phyloP scores from a whole-genome alignment of 805 yeast genomes.

The Grigorovia jiainica region DNA sequence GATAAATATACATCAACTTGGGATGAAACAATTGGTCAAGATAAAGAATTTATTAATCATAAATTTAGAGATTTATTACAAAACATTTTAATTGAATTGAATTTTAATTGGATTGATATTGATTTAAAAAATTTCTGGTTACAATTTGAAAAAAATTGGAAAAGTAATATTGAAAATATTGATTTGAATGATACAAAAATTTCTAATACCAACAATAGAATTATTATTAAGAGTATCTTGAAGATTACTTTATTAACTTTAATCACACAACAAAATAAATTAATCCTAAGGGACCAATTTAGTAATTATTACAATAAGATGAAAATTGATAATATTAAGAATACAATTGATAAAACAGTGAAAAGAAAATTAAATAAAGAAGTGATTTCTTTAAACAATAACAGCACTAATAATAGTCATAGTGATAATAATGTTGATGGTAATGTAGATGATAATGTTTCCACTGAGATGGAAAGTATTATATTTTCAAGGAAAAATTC shows the following conservation, averaged over 20 bases:
- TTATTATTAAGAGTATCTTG: conserved; percentile 18
- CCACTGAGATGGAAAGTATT: conserved; percentile 2
- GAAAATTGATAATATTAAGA: not conserved
- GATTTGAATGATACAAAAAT: not conserved
- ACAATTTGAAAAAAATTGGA: conserved; percentile 7
- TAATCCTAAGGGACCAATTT: conserved; percentile 7
- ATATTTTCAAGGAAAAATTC: not conserved
- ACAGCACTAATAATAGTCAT: too few relatives aligned
- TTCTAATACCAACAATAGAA: conserved; percentile 12
- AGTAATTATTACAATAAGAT: conserved; percentile 9
- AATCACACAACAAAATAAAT: not conserved
- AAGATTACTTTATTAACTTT: conserved; percentile 7
- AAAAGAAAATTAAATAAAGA: not conserved
- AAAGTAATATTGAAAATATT: too few relatives aligned
- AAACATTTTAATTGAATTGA: conserved; percentile 10
- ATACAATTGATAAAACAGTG: not conserved
- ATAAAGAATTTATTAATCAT: conserved; percentile 7
- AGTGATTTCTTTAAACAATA: too few relatives aligned
- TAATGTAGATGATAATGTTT: conserved; percentile 1
- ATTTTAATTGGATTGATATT: conserved; percentile 15
- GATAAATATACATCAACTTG: not conserved
- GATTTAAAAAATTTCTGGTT: conserved; percentile 15
- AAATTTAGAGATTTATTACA: conserved; percentile 6
- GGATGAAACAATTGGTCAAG: conserved; percentile 5
- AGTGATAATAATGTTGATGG: too few relatives aligned